A percentile compares a stretch with the other conserved stretches of the same genome.
Evolutionary conservation across 768 basidiomycete genomes (phyloP).

Genomic region (Tulasnella sp.): DNA sequence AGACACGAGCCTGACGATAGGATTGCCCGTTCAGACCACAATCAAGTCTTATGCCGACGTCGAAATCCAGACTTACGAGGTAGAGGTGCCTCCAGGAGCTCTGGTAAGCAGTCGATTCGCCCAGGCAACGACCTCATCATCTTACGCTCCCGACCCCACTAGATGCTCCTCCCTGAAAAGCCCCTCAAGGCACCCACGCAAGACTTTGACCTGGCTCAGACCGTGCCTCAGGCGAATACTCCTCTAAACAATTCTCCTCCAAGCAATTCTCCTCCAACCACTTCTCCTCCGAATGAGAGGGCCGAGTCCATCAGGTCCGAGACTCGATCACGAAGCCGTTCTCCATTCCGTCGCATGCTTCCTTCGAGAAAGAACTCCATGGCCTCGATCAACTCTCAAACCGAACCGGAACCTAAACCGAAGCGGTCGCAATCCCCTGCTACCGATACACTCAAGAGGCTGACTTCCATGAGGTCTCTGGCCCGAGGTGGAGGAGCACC

Average conservation of each 20-base stretch:
- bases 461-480: not conserved
- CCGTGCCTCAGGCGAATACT: not conserved
- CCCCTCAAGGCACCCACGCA: not conserved
- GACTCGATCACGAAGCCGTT: conserved; percentile 3
- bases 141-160: not conserved
- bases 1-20: not conserved
- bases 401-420: not conserved
- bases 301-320: not conserved
- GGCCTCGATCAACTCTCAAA: not conserved
- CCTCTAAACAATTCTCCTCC: not conserved
- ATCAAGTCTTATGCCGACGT: conserved; percentile 5
- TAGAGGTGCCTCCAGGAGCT: conserved; percentile 15
- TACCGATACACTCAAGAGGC: not conserved
- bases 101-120: not conserved
- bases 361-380: not conserved
- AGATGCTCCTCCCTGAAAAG: not conserved
- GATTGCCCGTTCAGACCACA: not conserved
- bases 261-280: not conserved
- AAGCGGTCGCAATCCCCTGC: conserved; percentile 4
- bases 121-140: not conserved
- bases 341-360: conserved; percentile 13
- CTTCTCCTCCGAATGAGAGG: not conserved
- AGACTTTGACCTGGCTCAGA: not conserved
- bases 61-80: conserved; percentile 12
- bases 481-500: not conserved